Conservation (phyloP, 2,329 filamentous ascomycete species). For the Venturia asperata region DNA sequence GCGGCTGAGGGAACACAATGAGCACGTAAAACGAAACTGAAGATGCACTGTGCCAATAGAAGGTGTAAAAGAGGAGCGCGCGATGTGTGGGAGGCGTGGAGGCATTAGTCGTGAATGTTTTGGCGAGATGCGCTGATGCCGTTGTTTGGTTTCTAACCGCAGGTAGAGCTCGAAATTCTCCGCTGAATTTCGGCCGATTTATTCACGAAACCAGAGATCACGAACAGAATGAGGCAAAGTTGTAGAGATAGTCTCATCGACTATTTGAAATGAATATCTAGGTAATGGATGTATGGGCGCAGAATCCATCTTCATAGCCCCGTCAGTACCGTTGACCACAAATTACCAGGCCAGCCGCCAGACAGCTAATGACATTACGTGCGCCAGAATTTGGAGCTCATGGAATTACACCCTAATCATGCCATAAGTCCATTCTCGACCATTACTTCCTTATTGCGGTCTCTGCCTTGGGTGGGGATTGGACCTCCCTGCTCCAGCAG, state of each 20-base stretch:
- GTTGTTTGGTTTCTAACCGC: neutral
- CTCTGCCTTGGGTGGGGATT: slow-evolving; percentile 2
- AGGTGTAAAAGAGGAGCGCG: neutral
- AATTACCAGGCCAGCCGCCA: slow-evolving; percentile 6
- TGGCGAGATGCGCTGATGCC: neutral
- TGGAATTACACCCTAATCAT: slow-evolving; percentile 11
- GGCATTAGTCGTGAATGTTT: slow-evolving; percentile 11
- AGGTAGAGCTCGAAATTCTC: neutral
- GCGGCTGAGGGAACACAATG: slow-evolving; percentile 6
- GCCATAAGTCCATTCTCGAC: neutral
- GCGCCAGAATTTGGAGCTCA: neutral
- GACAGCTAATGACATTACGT: neutral
- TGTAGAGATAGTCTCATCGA: neutral
- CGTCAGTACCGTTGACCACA: neutral
- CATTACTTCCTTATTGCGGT: neutral
- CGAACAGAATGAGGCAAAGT: neutral
- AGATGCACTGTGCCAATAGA: neutral
- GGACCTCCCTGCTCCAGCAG: slow-evolving; percentile 10
- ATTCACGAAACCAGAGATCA: neutral
- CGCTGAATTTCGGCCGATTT: neutral
- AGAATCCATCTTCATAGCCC: neutral
- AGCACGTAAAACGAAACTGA: slow-evolving; percentile 1
- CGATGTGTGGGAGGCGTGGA: slow-evolving; percentile 8
- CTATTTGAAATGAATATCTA: neutral
- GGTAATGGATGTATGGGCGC: slow-evolving; percentile 2